A percentile compares a stretch with the other conserved stretches of the same genome.
These are phyloP conservation scores for Polyplosphaeria fusca DNA, from an alignment of 495 filamentous ascomycete genomes.

Conservation along the genomic window DNA sequence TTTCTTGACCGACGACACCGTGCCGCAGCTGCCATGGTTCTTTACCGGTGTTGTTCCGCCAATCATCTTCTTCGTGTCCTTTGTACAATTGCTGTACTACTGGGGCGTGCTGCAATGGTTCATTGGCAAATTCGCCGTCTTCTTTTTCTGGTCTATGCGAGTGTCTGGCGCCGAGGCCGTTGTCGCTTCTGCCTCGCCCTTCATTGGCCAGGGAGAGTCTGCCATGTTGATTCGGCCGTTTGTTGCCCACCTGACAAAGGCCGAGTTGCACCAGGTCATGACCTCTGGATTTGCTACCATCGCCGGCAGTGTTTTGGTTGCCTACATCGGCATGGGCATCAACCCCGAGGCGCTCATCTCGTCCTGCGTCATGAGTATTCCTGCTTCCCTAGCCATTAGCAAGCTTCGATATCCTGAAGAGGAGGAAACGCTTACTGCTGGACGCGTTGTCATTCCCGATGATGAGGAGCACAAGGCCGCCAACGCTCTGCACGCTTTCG, in stretches of 20 bases:
- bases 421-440: constrained; percentile 77
- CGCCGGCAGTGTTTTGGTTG: constrained; percentile 64
- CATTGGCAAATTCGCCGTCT: constrained; percentile 75
- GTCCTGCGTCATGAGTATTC: constrained; percentile 91
- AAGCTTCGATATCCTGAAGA: constrained; percentile 87
- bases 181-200: constrained; percentile 88
- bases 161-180: constrained; percentile 94
- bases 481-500: constrained; percentile 81
- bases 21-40: constrained; percentile 57
- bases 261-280: constrained; percentile 90
- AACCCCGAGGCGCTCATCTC: constrained; percentile 84
- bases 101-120: constrained; percentile 80
- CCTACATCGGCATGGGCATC: constrained; percentile 63
- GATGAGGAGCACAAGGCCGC: constrained; percentile 64
- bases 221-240: constrained; percentile 89
- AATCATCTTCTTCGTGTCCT: constrained; percentile 88
- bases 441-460: constrained; percentile 72
- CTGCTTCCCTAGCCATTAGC: constrained; percentile 78
- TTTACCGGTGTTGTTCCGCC: constrained; percentile 69
- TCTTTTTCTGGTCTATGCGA: constrained; percentile 85
- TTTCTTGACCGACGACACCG: constrained; percentile 62
- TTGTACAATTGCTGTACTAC: constrained; percentile 81
- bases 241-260: constrained; percentile 73
- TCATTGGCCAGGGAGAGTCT: constrained; percentile 91
- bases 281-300: constrained; percentile 69